These are phyloP conservation scores for Thecaphora thlaspeos DNA, from an alignment of 1,284 basidiomycete species.

Conservation along the genomic window DNA sequence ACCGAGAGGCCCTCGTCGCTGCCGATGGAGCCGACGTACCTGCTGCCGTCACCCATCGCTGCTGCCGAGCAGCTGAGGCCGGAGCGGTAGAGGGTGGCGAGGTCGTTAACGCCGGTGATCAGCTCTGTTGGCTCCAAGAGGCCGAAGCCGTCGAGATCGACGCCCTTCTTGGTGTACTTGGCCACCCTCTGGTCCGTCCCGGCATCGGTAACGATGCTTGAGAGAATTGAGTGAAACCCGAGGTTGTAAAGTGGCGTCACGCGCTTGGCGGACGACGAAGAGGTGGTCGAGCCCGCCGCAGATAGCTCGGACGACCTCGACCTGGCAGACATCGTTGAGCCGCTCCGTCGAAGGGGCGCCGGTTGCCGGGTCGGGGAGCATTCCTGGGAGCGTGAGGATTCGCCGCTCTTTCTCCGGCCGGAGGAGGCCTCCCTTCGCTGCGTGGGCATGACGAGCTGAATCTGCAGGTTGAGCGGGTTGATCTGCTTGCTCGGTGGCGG, in stretches of 20 bases:
- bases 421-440: constrained; percentile 15
- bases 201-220: constrained; percentile 84
- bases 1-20: constrained; percentile 17
- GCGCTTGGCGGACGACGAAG: constrained; percentile 61
- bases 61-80: neutral
- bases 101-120: constrained; percentile 34
- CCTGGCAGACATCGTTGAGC: constrained; percentile 24
- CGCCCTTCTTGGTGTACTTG: constrained; percentile 77
- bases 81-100: constrained; percentile 16
- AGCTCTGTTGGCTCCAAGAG: constrained; percentile 55
- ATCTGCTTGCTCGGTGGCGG: constrained; percentile 77
- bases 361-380: constrained; percentile 2
- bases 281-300: constrained; percentile 20
- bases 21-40: constrained; percentile 13
- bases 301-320: constrained; percentile 16
- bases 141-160: constrained; percentile 59
- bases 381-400: constrained; percentile 17
- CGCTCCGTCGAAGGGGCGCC: constrained; percentile 24
- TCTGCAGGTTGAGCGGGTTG: constrained; percentile 87
- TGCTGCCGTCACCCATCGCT: constrained; percentile 1
- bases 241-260: constrained; percentile 93
- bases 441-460: constrained; percentile 71
- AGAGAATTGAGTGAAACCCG: constrained; percentile 86
- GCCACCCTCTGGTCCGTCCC: constrained; percentile 94
- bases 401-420: constrained; percentile 15